Evolutionary conservation across 2,329 filamentous ascomycete species (phyloP).

Genomic region (Lachnellula willkommii): DNA sequence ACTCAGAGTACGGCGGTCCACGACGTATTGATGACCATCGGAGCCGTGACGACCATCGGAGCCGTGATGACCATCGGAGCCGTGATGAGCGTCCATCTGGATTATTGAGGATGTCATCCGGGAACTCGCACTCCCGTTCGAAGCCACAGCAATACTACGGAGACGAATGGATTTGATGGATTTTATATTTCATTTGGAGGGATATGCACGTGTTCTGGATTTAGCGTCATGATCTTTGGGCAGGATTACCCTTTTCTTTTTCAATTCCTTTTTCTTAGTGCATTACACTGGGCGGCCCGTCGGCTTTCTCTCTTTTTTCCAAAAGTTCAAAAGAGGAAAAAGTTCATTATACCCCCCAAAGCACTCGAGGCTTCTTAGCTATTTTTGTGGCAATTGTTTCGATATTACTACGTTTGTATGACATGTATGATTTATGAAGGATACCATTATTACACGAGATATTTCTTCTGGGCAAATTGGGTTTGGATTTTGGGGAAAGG

Average conservation of each 20-base stretch:
- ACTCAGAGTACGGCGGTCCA: slow-evolving; percentile 32
- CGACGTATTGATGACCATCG: slow-evolving; percentile 21
- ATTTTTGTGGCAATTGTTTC: slow-evolving; percentile 20
- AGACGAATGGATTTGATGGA: slow-evolving; percentile 4
- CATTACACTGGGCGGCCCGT: slow-evolving; percentile 21
- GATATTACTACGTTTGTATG: slow-evolving; percentile 29
- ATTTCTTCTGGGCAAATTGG: slow-evolving; percentile 9
- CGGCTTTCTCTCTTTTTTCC: slow-evolving; percentile 19
- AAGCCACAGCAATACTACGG: slow-evolving; percentile 13
- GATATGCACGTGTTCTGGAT: slow-evolving; percentile 15
- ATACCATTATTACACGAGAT: slow-evolving; percentile 18
- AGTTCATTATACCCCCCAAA: slow-evolving; percentile 25
- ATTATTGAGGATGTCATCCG: slow-evolving; percentile 21
- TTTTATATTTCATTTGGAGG: slow-evolving; percentile 15
- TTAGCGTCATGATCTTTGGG: slow-evolving; percentile 20
- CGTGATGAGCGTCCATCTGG: slow-evolving; percentile 18
- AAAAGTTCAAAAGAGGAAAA: slow-evolving; percentile 19
- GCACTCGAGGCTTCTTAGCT: slow-evolving; percentile 17
- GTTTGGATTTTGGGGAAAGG: slow-evolving; percentile 4
- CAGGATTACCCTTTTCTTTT: slow-evolving; percentile 16
- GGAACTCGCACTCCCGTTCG: slow-evolving; percentile 21
- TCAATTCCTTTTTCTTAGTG: slow-evolving; percentile 18
- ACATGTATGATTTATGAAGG: slow-evolving; percentile 23
- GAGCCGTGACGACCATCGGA: not conserved
- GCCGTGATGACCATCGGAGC: slow-evolving; percentile 21